phyloP scores from a whole-genome alignment of 1,139 yeast genomes.

The Debaryomycetaceae sp. region DNA sequence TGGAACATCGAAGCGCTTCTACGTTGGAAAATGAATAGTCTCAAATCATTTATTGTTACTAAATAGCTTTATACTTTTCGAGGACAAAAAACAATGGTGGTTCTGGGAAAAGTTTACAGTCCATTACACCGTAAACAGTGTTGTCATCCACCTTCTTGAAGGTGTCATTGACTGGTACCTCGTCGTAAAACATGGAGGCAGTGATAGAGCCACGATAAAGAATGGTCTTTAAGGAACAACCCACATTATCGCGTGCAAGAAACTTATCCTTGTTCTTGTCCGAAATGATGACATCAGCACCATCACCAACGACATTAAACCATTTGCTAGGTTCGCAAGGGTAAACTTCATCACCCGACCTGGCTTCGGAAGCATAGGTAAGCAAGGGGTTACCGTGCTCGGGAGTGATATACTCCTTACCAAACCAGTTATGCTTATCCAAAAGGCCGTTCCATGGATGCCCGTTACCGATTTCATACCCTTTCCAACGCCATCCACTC shows the following conservation, averaged over 20 bases:
- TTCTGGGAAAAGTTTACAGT: not conserved
- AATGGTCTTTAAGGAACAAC: slow-evolving; percentile 3
- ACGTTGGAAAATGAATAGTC: not conserved
- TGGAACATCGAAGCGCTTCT: too few species aligned
- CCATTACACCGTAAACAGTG: slow-evolving; percentile 1
- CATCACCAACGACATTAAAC: not conserved
- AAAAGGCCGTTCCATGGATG: not conserved
- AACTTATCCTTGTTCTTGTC: not conserved
- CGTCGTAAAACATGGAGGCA: slow-evolving; percentile 4
- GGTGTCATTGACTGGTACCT: slow-evolving; percentile 3
- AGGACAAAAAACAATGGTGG: too few species aligned
- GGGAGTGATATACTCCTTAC: not conserved
- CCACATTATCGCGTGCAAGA: not conserved
- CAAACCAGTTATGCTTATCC: not conserved
- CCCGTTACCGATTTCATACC: not conserved
- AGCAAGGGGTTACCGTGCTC: not conserved
- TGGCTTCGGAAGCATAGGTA: not conserved
- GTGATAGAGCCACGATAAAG: slow-evolving; percentile 1
- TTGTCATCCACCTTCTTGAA: slow-evolving; percentile 4
- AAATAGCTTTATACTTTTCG: too few species aligned
- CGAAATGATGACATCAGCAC: not conserved
- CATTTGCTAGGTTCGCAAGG: not conserved
- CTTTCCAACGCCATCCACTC: not conserved
- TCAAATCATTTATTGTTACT: not conserved
- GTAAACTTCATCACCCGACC: not conserved